Percentiles rank a stretch among this genome's conserved stretches.
Conservation (phyloP, 2,329 filamentous ascomycete genomes). For the Diplocarpon mali region DNA sequence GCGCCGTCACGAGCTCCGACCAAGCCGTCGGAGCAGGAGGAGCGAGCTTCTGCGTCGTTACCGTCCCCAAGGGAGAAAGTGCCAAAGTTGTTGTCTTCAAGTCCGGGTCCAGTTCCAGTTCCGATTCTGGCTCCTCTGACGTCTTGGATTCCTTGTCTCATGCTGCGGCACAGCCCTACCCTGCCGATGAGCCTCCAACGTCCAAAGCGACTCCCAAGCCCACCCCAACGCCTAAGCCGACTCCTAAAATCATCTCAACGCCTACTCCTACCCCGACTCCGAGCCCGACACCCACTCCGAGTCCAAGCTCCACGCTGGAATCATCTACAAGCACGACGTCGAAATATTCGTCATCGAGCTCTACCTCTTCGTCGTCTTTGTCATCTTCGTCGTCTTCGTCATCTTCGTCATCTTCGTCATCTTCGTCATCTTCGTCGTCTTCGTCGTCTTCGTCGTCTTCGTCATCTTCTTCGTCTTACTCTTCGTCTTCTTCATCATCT, state of each 20-base stretch:
- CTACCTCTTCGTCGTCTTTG: neutral
- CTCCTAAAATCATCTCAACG: conserved; percentile 9
- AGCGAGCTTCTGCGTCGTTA: conserved; percentile 65
- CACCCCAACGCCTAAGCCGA: conserved; percentile 18
- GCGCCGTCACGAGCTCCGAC: conserved; percentile 46
- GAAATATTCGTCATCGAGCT: neutral
- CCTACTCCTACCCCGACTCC: neutral
- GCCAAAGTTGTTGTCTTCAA: conserved; percentile 57
- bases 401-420: conserved; percentile 7
- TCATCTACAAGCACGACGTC: neutral
- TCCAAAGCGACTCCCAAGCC: conserved; percentile 13
- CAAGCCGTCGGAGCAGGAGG: conserved; percentile 52
- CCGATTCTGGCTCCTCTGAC: conserved; percentile 2
- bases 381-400: conserved; percentile 14
- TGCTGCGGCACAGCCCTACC: neutral
- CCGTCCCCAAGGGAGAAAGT: conserved; percentile 52
- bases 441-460: neutral
- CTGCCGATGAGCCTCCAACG: too few species aligned
- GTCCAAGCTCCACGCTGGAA: conserved; percentile 10
- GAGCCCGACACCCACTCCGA: conserved; percentile 1
- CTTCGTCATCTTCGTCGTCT: too few species aligned
- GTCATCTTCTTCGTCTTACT: neutral
- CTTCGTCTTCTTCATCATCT: conserved; percentile 1
- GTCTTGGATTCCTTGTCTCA: neutral
- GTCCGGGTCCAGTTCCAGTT: conserved; percentile 19